Base-by-base conservation (phyloP, 768 basidiomycete species). In the Wakefieldia striispora region DNA sequence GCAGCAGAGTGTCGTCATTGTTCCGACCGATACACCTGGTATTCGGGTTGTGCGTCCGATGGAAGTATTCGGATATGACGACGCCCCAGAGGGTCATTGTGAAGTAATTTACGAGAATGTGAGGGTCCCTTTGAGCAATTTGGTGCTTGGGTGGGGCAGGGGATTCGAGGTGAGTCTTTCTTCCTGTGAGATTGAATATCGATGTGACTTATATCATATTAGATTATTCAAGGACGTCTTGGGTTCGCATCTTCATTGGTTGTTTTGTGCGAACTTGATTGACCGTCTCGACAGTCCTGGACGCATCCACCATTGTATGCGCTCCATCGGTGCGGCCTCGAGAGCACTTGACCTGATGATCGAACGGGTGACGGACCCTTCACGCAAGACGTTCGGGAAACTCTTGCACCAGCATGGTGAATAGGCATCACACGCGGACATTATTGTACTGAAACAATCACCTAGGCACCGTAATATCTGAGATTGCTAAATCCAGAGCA, bases 271-370 rank as follows among this genome's bases (percentile, higher is more conserved):
- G 14, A 23, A 17, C 21, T 43, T 50, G 20, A 23, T 21, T 43
- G 2, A 55, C 31, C 7, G 33, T 40, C 27, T 35, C 42, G 40
- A 58, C 35, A 92, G 91, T 36, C 94, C 94, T 43, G 94, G 94
- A n/a, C 86, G 94, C 47, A 89, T 95, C 59, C 94, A 95, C 62
- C 91, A 95, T 64, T 97, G 95, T 75, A 99, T 99, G 97, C 84
- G 97, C 34, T 89, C 91, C 8, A 91, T 99, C 50, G 97, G 97
- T 19, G 80, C 80, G 19, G 97, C 97, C 1, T 82, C 86, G 52
- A 77, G 80, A 20, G 88, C 95, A 3, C 72, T 98, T 49, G 91
- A 97, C 61, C 70, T 89, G 43, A 84, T 97, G 82, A 77, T 99
- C 39, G 81, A 85, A 59, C 83, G 97, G 9, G 92, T 95, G 20